These are phyloP conservation scores for Corylus americana DNA, from an alignment of 306 rosid genomes.

Conservation along the genomic window DNA sequence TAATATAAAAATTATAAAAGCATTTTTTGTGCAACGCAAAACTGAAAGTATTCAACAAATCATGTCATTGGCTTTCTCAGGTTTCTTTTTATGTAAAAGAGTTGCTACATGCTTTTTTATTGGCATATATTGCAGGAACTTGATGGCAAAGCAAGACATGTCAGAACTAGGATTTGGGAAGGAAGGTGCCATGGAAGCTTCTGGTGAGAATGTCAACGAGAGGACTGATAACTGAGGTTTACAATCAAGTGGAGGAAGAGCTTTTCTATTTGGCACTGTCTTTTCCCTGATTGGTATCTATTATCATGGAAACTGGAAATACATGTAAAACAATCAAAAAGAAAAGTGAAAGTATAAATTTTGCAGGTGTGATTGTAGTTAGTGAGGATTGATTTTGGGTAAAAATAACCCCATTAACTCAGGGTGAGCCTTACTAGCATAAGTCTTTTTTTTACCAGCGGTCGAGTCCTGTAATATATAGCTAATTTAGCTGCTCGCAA, in stretches of 20 bases:
- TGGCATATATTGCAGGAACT: constrained; percentile 64
- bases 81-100: not conserved
- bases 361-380: not conserved
- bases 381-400: no score
- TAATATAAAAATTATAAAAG: not conserved
- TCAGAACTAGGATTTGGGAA: constrained; percentile 80
- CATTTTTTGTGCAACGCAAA: no score
- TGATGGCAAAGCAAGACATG: constrained; percentile 98
- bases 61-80: constrained; percentile 6
- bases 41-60: not conserved
- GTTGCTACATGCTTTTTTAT: constrained; percentile 20
- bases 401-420: no score
- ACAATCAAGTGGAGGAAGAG: constrained; percentile 3
- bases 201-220: constrained; percentile 26
- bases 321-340: not conserved
- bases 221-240: constrained; percentile 37
- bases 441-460: no score
- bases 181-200: constrained; percentile 31
- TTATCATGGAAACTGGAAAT: not conserved
- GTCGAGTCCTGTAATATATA: no score
- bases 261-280: not conserved
- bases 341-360: not conserved
- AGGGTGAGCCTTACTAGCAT: no score
- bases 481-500: not conserved
- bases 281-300: not conserved